phyloP scores from a whole-genome alignment of 345 rosid genomes.

The Linum tenue region DNA sequence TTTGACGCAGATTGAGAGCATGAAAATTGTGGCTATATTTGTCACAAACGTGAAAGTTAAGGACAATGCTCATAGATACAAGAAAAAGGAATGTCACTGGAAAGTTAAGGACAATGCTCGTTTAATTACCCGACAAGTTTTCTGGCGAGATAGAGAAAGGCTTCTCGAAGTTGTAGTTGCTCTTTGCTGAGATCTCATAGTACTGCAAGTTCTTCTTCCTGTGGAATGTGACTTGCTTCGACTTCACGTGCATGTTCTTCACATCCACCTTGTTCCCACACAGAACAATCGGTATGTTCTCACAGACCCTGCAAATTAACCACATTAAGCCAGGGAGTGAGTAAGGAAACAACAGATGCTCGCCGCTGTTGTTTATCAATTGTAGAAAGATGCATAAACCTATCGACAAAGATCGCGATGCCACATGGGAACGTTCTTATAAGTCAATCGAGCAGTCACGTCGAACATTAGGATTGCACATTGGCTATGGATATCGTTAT shows the following conservation, averaged over 20 bases:
- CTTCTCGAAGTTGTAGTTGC: conserved; percentile 88
- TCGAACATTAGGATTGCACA: conserved; percentile 8
- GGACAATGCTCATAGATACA: too few relatives aligned
- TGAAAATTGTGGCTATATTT: too few relatives aligned
- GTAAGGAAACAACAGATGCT: too few relatives aligned
- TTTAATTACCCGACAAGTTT: conserved; percentile 66
- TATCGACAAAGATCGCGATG: conserved; percentile 5
- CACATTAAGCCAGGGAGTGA: not conserved
- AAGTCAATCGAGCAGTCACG: conserved; percentile 5
- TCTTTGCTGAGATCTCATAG: conserved; percentile 91
- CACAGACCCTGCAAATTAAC: conserved; percentile 52
- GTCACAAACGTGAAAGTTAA: too few relatives aligned
- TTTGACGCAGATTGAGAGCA: too few relatives aligned
- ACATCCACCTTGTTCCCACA: conserved; percentile 95
- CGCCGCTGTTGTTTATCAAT: too few relatives aligned
- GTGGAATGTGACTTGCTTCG: conserved; percentile 86
- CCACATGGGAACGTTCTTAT: conserved; percentile 10
- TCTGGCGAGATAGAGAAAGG: conserved; percentile 87
- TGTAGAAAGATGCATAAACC: not conserved
- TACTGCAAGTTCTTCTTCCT: conserved; percentile 89
- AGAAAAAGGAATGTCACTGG: too few relatives aligned
- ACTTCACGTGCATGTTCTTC: conserved; percentile 91
- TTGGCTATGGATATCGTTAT: conserved; percentile 2
- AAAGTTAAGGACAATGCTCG: too few relatives aligned
- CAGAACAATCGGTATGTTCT: conserved; percentile 79